Evolutionary conservation across 345 rosid species (phyloP), one percentile per base, ranked within the genome.

Genomic region (Lagerstroemia speciosa): DNA sequence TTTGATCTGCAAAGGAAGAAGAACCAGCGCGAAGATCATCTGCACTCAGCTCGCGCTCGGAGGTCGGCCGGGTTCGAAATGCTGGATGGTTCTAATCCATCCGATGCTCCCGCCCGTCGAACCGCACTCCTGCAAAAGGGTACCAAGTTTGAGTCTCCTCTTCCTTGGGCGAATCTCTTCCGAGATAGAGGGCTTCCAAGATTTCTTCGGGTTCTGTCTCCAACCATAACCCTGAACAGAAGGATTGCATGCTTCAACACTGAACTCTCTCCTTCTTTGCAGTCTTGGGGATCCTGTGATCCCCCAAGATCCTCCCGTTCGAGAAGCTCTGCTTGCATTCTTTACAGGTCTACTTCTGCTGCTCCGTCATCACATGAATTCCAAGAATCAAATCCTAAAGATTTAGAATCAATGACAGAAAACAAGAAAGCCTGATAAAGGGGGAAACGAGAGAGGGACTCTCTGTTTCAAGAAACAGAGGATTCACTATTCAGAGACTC

Each of bases 171-270:
- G 38, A 9, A 36, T 5, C 38, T 4, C 7, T 5, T 36, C 38
- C n/a, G 86, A 69, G 67, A 78, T 83, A 79, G 83, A 80, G 66
- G 75, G 82, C 75, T 78, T 83, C 77, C 77, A 83, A 68, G 90
- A 83, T 78, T 86, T 87, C 78, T 84, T 89, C 32, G 92, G 92
- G 53, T 87, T 81, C 57, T 83, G 84, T 76, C 92, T 81, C 22
- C 87, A 80, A 24, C 72, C 78, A 69, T 87, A 84, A 66, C 77
- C 55, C 62, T 26, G 40, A 31, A 24, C 43, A 19, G 33, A 11
- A 37, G 26, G 41, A 26, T 69, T 75, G 62, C 20, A 64, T 14
- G 72, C 70, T 65, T 75, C 75, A 71, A n/a, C n/a, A n/a, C n/a
- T n/a, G n/a, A n/a, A n/a, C n/a, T n/a, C n/a, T 73, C 69, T 73